A percentile compares a stretch with the other conserved stretches of the same genome.
phyloP scores from a whole-genome alignment of 257 asterid species.

The Echium plantagineum region DNA sequence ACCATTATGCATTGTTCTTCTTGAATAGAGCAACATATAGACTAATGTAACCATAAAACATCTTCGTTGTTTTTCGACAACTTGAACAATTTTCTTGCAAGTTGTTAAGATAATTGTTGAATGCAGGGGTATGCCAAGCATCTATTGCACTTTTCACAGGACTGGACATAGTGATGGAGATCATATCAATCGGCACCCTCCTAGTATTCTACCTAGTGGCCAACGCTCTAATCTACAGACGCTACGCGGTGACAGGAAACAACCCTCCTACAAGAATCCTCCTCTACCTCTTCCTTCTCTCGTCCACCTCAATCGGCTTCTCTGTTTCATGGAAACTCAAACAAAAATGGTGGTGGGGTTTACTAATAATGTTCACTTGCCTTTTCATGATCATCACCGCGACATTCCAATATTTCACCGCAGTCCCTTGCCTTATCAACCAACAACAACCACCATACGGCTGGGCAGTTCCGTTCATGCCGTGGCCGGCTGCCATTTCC shows the following conservation, averaged over 20 bases:
- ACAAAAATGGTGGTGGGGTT: slow-evolving; percentile 20
- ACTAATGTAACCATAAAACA: too few relatives aligned
- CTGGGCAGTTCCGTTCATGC: slow-evolving; percentile 38
- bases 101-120: too few relatives aligned
- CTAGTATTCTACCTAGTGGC: slow-evolving; percentile 34
- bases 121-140: slow-evolving; percentile 31
- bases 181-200: slow-evolving; percentile 35
- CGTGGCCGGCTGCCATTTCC: slow-evolving; percentile 32
- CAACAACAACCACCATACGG: slow-evolving; percentile 1
- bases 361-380: slow-evolving; percentile 8
- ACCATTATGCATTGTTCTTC: not conserved
- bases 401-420: slow-evolving; percentile 8
- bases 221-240: slow-evolving; percentile 25
- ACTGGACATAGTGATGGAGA: slow-evolving; percentile 28
- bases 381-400: slow-evolving; percentile 7
- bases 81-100: too few relatives aligned
- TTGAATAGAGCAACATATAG: not conserved
- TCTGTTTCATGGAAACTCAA: slow-evolving; percentile 25
- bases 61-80: too few relatives aligned
- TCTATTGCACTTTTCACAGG: slow-evolving; percentile 38
- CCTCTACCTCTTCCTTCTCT: slow-evolving; percentile 21
- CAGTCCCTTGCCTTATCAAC: slow-evolving; percentile 4
- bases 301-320: slow-evolving; percentile 22
- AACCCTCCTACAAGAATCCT: slow-evolving; percentile 20
- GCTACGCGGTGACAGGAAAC: slow-evolving; percentile 13